Conservation (phyloP, 352 stramenopile species). For the Blastocystis sp. region DNA sequence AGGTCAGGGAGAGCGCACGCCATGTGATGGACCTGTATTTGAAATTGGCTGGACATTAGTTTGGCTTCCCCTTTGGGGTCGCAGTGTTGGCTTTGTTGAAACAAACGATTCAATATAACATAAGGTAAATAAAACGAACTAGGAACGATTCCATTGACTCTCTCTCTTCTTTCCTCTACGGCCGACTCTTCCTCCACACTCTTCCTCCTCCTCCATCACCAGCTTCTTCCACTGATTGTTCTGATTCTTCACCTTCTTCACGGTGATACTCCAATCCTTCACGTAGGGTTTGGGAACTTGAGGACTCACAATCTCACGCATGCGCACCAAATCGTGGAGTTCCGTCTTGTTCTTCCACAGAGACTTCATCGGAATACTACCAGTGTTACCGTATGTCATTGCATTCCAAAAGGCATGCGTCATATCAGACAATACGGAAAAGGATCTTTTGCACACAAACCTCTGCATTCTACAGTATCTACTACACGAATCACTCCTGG, state of each 20-base stretch:
- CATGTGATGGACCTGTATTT: not conserved
- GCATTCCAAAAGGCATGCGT: slow-evolving; percentile 38
- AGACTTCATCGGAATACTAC: slow-evolving; percentile 42
- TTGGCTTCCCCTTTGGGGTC: not conserved
- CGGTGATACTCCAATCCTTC: slow-evolving; percentile 33
- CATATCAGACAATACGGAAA: slow-evolving; percentile 12
- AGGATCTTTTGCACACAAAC: slow-evolving; percentile 47
- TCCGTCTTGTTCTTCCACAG: slow-evolving; percentile 46
- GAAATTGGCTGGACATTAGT: not conserved
- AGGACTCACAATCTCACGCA: not conserved
- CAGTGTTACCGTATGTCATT: slow-evolving; percentile 31
- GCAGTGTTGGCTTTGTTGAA: not conserved
- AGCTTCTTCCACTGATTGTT: slow-evolving; percentile 18
- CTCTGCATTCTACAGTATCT: slow-evolving; percentile 23
- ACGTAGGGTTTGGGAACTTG: slow-evolving; percentile 8
- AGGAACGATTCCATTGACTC: slow-evolving; percentile 40
- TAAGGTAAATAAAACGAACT: not conserved
- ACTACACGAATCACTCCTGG: not conserved
- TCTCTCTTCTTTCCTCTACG: not conserved
- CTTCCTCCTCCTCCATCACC: not conserved
- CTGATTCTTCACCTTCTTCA: slow-evolving; percentile 15
- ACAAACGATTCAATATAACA: not conserved
- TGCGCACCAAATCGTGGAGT: slow-evolving; percentile 13
- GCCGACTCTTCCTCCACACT: not conserved
- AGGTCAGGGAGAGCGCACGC: not conserved